Percentiles rank a stretch among this genome's conserved stretches.
Evolutionary conservation across 2,329 filamentous ascomycete species (phyloP).

Genomic region (Aaosphaeria pasadenensis): DNA sequence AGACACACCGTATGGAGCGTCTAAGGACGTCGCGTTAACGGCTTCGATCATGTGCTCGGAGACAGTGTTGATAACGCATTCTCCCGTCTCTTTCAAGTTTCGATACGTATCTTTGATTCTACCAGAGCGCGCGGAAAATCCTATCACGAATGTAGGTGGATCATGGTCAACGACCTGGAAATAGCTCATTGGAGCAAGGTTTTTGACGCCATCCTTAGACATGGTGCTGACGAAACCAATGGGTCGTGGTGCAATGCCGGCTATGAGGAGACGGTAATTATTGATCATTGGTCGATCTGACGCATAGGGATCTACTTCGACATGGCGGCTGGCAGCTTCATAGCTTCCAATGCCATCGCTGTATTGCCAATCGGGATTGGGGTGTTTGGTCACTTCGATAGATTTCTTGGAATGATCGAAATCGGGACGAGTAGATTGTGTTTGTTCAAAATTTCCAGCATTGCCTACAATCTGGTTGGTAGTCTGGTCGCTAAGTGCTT

Average conservation of each 20-base stretch:
- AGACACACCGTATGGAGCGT: conserved; percentile 69
- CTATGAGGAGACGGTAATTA: conserved; percentile 18
- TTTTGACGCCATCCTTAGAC: conserved; percentile 9
- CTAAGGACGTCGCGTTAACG: conserved; percentile 70
- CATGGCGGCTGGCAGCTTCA: conserved; percentile 1
- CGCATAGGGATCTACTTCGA: conserved; percentile 14
- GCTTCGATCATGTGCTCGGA: conserved; percentile 78
- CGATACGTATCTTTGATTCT: conserved; percentile 15
- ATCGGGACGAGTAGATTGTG: conserved; percentile 4
- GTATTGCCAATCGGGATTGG: conserved; percentile 12
- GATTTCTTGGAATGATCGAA: conserved; percentile 6
- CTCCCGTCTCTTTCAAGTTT: conserved; percentile 18
- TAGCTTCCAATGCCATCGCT: conserved; percentile 4
- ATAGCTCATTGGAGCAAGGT: conserved; percentile 25
- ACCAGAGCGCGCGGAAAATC: conserved; percentile 9
- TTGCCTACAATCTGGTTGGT: neutral
- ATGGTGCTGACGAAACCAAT: conserved; percentile 15
- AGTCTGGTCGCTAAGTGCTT: too few species aligned
- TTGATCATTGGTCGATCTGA: conserved; percentile 6
- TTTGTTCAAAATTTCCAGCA: conserved; percentile 1
- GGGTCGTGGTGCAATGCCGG: conserved; percentile 10
- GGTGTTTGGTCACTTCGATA: conserved; percentile 8
- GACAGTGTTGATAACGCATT: conserved; percentile 68
- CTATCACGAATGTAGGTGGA: conserved; percentile 17
- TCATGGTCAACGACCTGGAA: conserved; percentile 23